phyloP scores from a whole-genome alignment of 345 rosid genomes.

The Sonneratia alba region DNA sequence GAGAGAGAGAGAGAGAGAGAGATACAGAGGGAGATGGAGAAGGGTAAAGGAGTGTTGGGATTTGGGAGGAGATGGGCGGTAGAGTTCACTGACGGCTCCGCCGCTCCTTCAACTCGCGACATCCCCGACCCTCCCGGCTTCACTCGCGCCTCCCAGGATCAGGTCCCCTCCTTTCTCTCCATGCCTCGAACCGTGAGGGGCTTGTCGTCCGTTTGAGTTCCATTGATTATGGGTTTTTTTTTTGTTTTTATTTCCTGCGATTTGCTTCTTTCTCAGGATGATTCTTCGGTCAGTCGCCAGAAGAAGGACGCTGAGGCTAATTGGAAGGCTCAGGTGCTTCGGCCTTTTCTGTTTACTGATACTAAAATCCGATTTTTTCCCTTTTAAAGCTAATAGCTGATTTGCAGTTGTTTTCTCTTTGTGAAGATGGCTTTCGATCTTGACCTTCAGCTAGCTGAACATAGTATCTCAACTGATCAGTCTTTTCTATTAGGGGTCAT shows the following conservation, averaged over 20 bases:
- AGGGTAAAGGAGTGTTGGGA: slow-evolving; percentile 95
- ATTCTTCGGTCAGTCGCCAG: slow-evolving; percentile 64
- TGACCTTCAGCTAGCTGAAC: neutral
- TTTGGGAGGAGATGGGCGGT: slow-evolving; percentile 96
- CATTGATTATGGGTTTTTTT: neutral
- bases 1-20: neutral
- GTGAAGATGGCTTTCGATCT: neutral
- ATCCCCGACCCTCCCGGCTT: slow-evolving; percentile 91
- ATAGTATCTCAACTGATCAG: neutral
- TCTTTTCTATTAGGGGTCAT: too few relatives aligned
- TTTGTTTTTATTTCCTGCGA: neutral
- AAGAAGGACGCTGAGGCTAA: slow-evolving; percentile 97
- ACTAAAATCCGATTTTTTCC: neutral
- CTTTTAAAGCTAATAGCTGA: neutral
- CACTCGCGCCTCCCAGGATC: slow-evolving; percentile 78
- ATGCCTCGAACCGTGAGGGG: neutral
- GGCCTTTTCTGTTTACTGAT: neutral
- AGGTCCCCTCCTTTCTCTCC: slow-evolving; percentile 24
- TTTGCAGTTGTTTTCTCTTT: neutral
- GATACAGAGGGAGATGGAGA: slow-evolving; percentile 47
- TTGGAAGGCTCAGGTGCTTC: slow-evolving; percentile 87
- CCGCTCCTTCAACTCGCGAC: slow-evolving; percentile 75
- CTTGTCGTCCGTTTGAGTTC: neutral
- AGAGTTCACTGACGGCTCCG: slow-evolving; percentile 82
- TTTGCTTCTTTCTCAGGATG: slow-evolving; percentile 42